These are phyloP conservation scores for Theileria parva DNA, from an alignment of 169 alveolate genomes.

Conservation along the genomic window DNA sequence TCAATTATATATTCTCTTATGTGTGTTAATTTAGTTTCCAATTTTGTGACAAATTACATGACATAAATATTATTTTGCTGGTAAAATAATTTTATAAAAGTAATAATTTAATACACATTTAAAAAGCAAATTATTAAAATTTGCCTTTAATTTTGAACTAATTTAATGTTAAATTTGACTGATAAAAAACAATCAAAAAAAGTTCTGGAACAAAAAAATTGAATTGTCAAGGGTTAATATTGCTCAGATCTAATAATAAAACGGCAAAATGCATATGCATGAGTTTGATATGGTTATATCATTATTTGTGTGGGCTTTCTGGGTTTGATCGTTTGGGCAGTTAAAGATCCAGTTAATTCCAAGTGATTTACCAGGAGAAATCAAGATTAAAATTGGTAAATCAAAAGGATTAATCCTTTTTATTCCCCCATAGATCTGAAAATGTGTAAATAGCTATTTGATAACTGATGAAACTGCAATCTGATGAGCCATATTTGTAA, in stretches of 20 bases:
- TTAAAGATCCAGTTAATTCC: not conserved
- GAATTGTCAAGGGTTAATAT: too few species aligned
- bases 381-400: not conserved
- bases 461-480: not conserved
- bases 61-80: too few species aligned
- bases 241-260: not conserved
- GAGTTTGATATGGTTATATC: not conserved
- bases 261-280: not conserved
- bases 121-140: too few species aligned
- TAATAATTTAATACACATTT: too few species aligned
- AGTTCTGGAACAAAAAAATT: too few species aligned
- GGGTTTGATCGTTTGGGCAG: not conserved
- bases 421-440: not conserved
- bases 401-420: not conserved
- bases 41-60: too few species aligned
- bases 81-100: too few species aligned
- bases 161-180: too few species aligned
- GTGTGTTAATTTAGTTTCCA: too few species aligned
- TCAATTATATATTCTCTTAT: too few species aligned
- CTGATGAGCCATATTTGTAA: not conserved
- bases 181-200: too few species aligned
- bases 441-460: not conserved
- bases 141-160: too few species aligned
- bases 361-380: not conserved
- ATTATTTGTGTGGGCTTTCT: not conserved